Evolutionary conservation across 2,329 filamentous ascomycete genomes (phyloP).

Genomic region (Aspergillus sojae): DNA sequence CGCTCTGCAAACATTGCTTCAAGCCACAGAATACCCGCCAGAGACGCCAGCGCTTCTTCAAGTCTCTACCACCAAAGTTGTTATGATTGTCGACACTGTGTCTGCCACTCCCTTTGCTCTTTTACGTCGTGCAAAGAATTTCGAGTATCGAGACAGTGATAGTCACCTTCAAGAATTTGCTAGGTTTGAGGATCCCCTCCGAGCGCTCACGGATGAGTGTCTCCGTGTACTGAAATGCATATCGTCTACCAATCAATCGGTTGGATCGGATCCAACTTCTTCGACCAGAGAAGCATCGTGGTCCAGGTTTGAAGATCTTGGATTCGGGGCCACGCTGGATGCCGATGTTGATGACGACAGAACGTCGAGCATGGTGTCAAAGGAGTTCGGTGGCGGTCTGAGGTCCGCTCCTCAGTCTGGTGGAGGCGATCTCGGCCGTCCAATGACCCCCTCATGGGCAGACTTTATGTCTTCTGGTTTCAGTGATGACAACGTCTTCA

Average conservation of each 20-base stretch:
- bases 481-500: constrained; percentile 71
- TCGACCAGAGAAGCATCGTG: constrained; percentile 85
- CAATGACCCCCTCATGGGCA: constrained; percentile 96
- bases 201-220: constrained; percentile 90
- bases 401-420: constrained; percentile 69
- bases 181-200: constrained; percentile 84
- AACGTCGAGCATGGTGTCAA: constrained; percentile 33
- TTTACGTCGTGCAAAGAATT: constrained; percentile 86
- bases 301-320: constrained; percentile 95
- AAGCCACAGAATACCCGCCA: constrained; percentile 93
- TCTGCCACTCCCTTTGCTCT: constrained; percentile 93
- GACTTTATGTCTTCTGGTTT: constrained; percentile 97
- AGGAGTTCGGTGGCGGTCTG: constrained; percentile 54
- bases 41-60: constrained; percentile 75
- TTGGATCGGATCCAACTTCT: constrained; percentile 69
- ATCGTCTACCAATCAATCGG: constrained; percentile 83
- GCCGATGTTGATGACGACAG: constrained; percentile 66
- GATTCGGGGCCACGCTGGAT: constrained; percentile 76
- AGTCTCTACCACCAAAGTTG: constrained; percentile 79
- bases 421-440: constrained; percentile 69
- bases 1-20: constrained; percentile 85
- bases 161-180: constrained; percentile 81
- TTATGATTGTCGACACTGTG: constrained; percentile 95
- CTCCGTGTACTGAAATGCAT: constrained; percentile 86
- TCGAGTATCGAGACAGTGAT: constrained; percentile 91